Evolutionary conservation across 169 alveolate species (phyloP).

Genomic region (Plasmodium inui): DNA sequence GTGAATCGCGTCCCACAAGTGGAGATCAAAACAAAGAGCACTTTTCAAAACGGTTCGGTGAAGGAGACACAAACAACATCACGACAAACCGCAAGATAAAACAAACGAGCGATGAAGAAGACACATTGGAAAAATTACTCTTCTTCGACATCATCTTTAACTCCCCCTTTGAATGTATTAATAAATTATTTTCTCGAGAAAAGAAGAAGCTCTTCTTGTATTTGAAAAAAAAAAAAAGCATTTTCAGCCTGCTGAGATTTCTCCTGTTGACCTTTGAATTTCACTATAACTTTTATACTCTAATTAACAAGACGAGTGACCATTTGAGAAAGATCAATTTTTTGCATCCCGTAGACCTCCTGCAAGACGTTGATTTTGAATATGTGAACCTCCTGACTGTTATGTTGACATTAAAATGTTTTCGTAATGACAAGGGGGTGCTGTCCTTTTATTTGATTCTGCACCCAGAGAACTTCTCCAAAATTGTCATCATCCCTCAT

Average conservation of each 20-base stretch:
- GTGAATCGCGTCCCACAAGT: neutral
- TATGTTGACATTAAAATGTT: neutral
- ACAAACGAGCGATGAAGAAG: neutral
- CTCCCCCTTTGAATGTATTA: conserved; percentile 30
- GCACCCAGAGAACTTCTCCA: conserved; percentile 43
- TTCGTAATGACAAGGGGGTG: conserved; percentile 2
- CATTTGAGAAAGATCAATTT: conserved; percentile 40
- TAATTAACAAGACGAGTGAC: conserved; percentile 44
- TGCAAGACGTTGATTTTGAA: neutral
- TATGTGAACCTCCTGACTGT: conserved; percentile 52
- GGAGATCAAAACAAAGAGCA: neutral
- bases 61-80: neutral
- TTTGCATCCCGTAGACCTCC: conserved; percentile 5
- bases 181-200: conserved; percentile 44
- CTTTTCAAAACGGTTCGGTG: neutral
- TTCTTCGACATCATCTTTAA: conserved; percentile 26
- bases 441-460: conserved; percentile 45
- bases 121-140: conserved; percentile 7
- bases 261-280: conserved; percentile 69
- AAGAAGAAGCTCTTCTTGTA: conserved; percentile 41
- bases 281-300: conserved; percentile 20
- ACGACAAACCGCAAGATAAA: neutral
- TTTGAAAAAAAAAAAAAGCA: conserved; percentile 49
- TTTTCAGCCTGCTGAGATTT: conserved; percentile 22
- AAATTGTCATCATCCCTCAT: conserved; percentile 46